Evolutionary conservation across 2,329 filamentous ascomycete species (phyloP), one percentile per base, ranked within the genome.

Genomic region (Colletotrichum higginsianum): DNA sequence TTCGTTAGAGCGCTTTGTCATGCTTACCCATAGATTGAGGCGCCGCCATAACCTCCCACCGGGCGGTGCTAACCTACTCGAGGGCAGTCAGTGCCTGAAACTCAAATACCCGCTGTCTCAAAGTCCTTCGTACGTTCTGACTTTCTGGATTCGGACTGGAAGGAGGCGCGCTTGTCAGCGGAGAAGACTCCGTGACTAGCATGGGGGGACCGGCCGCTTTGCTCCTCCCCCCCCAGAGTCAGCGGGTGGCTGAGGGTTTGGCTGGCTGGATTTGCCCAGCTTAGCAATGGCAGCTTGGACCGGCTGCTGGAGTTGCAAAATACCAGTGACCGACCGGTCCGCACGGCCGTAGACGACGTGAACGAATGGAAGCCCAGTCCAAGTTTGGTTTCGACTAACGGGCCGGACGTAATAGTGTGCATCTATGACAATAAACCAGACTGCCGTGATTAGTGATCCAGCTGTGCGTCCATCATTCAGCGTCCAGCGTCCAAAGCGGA

Each of bases 1-100:
- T 61, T 46, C 47, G 38, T 26, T 42, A 23, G 40, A 56, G 3
- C 7, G 30, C 58, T 58, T 71, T 67, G 68, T 67, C 57, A 57
- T 57, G 68, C 68, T 68, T 61, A 67, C 57, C 21, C 5, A 50
- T 21, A 62, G 38, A 47, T 44, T 23, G 35, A 15, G 16, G 23
- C 44, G 30, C 57, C 40, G 21, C 42, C 42, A 35, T 30, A 26
- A 35, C 18, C 23, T 42, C 13, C 42, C 60, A 35, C 60, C 46
- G 26, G 16, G 44, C n/a, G 13, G 30, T n/a, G 30, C 46, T 50
- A 61, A 40, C 26, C 26, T 30, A 30, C 26, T 30, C 26, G 26
- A 30, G 26, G 26, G 26, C 26, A 16, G 30, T 21, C 23, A 61
- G 46, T 4, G 46, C 46, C n/a, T 49, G 46, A 61, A 61, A 67